Conservation (phyloP, 2,329 filamentous ascomycete species). For the Claviceps quebecensis region DNA sequence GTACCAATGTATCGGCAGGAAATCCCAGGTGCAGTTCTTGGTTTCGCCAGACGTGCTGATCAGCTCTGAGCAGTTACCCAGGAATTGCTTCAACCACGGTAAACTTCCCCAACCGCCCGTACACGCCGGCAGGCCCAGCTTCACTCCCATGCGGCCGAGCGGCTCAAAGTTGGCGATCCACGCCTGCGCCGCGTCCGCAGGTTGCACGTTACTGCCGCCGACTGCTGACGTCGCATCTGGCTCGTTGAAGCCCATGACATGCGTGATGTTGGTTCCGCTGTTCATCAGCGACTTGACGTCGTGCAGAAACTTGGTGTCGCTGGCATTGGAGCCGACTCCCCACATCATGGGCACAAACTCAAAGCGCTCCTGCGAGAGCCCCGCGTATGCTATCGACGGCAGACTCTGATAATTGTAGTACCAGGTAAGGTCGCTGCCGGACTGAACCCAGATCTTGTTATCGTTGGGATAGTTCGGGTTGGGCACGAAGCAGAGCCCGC, state of each 20-base stretch:
- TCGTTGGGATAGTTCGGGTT: conserved; percentile 41
- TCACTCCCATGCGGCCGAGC: conserved; percentile 47
- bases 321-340: conserved; percentile 37
- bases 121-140: conserved; percentile 56
- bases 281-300: conserved; percentile 41
- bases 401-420: conserved; percentile 65
- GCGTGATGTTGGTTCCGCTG: conserved; percentile 41
- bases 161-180: conserved; percentile 64
- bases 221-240: conserved; percentile 44
- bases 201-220: conserved; percentile 50
- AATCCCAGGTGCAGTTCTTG: conserved; percentile 47
- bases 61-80: conserved; percentile 46
- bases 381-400: conserved; percentile 39
- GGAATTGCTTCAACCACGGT: conserved; percentile 53
- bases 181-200: conserved; percentile 45
- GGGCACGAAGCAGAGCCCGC: conserved; percentile 58
- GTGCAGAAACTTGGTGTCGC: conserved; percentile 46
- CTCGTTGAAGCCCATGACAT: conserved; percentile 69
- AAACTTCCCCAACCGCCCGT: conserved; percentile 48
- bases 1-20: conserved; percentile 53
- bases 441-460: conserved; percentile 48
- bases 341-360: conserved; percentile 75
- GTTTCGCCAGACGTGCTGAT: conserved; percentile 27
- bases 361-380: conserved; percentile 38
- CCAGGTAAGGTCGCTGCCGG: conserved; percentile 53